phyloP scores from a whole-genome alignment of 2,329 filamentous ascomycete species.

The Aureobasidium musti region DNA sequence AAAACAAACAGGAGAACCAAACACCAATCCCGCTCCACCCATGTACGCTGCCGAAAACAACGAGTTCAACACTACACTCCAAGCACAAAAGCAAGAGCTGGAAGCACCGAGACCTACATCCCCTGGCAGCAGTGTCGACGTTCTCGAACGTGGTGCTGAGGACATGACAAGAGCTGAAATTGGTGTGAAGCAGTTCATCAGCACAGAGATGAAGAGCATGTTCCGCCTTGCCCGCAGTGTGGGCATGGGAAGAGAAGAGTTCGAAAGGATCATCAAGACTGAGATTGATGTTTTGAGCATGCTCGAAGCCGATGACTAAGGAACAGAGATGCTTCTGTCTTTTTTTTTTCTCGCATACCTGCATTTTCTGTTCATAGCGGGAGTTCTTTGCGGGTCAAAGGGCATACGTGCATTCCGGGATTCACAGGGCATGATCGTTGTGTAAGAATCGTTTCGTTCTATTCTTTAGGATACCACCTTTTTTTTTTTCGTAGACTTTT shows the following conservation, averaged over 20 bases:
- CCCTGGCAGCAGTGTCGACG: constrained; percentile 56
- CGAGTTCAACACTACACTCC: constrained; percentile 12
- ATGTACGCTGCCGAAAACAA: constrained; percentile 10
- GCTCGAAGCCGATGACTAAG: constrained; percentile 60
- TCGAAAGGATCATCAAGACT: constrained; percentile 68
- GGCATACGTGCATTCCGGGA: background rate
- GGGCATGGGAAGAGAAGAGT: constrained; percentile 74
- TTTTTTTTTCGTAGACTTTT: background rate
- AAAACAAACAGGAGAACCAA: constrained; percentile 6
- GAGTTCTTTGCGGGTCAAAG: background rate
- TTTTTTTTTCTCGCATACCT: background rate
- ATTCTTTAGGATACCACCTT: constrained; percentile 11
- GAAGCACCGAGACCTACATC: constrained; percentile 59
- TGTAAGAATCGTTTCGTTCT: background rate
- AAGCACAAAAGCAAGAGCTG: constrained; percentile 42
- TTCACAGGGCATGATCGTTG: background rate
- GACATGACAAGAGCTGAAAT: constrained; percentile 63
- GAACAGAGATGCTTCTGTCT: background rate
- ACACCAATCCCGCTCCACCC: constrained; percentile 24
- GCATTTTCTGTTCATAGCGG: constrained; percentile 4
- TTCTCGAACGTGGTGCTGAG: constrained; percentile 50
- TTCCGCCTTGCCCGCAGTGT: constrained; percentile 69
- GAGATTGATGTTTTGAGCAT: constrained; percentile 71
- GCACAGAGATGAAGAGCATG: constrained; percentile 73
- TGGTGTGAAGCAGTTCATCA: constrained; percentile 76